Evolutionary conservation across 768 basidiomycete species (phyloP).

Genomic region (Tephrocybe sp.): DNA sequence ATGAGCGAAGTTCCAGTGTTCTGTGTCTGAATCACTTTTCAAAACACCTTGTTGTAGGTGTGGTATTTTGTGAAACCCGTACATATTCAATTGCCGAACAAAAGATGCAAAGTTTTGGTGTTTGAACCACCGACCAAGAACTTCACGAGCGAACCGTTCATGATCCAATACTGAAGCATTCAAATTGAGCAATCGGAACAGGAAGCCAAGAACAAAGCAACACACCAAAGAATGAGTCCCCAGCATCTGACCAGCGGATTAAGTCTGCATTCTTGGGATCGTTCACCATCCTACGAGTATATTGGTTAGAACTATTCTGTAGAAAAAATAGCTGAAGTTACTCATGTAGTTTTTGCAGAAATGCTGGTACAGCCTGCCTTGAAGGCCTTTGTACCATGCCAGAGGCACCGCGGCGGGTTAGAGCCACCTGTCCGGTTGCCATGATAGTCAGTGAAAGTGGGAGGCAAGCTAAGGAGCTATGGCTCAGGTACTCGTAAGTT

Average conservation of each 20-base stretch:
- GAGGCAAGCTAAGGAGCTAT: not conserved
- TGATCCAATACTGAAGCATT: conserved; percentile 76
- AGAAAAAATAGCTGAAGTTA: conserved; percentile 42
- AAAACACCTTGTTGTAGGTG: conserved; percentile 95
- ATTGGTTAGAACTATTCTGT: not conserved
- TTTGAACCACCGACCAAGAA: conserved; percentile 95
- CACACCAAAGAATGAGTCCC: conserved; percentile 90
- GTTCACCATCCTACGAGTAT: conserved; percentile 76
- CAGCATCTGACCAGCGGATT: conserved; percentile 89
- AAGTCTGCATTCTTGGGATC: conserved; percentile 79
- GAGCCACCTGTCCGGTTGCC: conserved; percentile 27
- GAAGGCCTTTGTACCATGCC: conserved; percentile 32
- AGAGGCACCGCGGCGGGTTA: conserved; percentile 24
- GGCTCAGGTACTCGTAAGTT: not conserved
- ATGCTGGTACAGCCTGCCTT: conserved; percentile 60
- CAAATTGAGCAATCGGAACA: not conserved
- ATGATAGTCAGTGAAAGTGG: conserved; percentile 7
- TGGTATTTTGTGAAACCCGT: conserved; percentile 93
- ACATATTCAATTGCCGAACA: conserved; percentile 94
- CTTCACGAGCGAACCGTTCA: conserved; percentile 84
- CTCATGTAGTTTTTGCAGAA: conserved; percentile 93
- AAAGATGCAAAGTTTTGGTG: conserved; percentile 94
- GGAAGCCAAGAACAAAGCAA: not conserved
- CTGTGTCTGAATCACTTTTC: conserved; percentile 75
- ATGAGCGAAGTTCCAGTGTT: conserved; percentile 91